A percentile compares a stretch with the other conserved stretches of the same genome.
Evolutionary conservation across 176 grass and related monocot genomes (phyloP).

Genomic region (Carex kokanica): DNA sequence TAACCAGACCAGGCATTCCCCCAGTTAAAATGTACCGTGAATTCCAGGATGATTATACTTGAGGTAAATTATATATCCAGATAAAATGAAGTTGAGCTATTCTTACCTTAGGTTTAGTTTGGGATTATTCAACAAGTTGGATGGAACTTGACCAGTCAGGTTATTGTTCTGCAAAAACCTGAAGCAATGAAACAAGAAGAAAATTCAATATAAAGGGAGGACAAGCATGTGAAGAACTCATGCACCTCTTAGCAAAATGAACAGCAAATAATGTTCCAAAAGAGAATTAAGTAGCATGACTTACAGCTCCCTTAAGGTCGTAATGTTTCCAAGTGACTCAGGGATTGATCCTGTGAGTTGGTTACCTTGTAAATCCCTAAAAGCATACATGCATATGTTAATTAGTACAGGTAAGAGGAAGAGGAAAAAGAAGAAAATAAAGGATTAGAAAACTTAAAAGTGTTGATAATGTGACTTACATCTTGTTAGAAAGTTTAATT

Average conservation of each 20-base stretch:
- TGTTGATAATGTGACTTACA: constrained; percentile 43
- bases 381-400: constrained; percentile 25
- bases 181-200: constrained; percentile 29
- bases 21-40: background rate
- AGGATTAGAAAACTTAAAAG: background rate
- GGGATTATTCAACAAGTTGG: constrained; percentile 43
- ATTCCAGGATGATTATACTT: background rate
- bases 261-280: constrained; percentile 8
- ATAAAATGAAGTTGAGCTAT: background rate
- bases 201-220: constrained; percentile 2
- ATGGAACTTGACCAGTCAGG: constrained; percentile 57
- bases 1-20: background rate
- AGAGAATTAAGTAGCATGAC: constrained; percentile 22
- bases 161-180: constrained; percentile 79
- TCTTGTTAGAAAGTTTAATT: constrained; percentile 47
- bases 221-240: background rate
- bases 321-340: constrained; percentile 42
- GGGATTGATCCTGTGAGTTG: constrained; percentile 56
- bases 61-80: background rate
- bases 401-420: constrained; percentile 11
- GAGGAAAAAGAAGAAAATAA: background rate
- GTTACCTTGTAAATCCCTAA: constrained; percentile 81
- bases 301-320: constrained; percentile 58
- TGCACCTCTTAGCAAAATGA: constrained; percentile 23
- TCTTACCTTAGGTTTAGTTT: constrained; percentile 57